These are phyloP conservation scores for Austroboletus niveus DNA, from an alignment of 1,284 basidiomycete species.

Conservation along the genomic window DNA sequence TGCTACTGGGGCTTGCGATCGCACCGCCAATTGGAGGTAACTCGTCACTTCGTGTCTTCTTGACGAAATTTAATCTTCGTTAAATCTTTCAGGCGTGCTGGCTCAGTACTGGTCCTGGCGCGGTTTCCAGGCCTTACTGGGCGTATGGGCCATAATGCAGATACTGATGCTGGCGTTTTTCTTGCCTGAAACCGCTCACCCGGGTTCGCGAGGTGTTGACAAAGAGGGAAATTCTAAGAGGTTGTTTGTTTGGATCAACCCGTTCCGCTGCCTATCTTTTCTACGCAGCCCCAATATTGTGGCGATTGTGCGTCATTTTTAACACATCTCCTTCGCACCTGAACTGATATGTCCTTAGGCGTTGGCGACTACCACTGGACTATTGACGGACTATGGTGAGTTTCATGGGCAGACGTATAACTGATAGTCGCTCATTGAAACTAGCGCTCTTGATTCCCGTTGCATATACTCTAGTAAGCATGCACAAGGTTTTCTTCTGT, in stretches of 20 bases:
- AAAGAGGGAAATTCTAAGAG: slow-evolving; percentile 33
- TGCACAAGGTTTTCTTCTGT: background rate
- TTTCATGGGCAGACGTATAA: background rate
- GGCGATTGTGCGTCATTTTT: slow-evolving; percentile 43
- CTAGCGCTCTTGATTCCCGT: slow-evolving; percentile 38
- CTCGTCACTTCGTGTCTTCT: background rate
- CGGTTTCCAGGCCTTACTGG: slow-evolving; percentile 55
- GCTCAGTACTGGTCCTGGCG: slow-evolving; percentile 70
- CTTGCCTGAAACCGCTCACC: slow-evolving; percentile 72
- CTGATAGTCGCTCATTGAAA: background rate
- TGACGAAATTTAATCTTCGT: slow-evolving; percentile 1
- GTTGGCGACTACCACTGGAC: slow-evolving; percentile 36
- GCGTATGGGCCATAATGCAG: slow-evolving; percentile 42
- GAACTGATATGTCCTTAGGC: slow-evolving; percentile 33
- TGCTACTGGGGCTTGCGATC: slow-evolving; percentile 44
- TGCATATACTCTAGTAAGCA: slow-evolving; percentile 34
- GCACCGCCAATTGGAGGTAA: slow-evolving; percentile 46
- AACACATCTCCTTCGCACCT: background rate
- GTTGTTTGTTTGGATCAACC: slow-evolving; percentile 55
- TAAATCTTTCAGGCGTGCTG: slow-evolving; percentile 36
- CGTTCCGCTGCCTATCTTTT: slow-evolving; percentile 50
- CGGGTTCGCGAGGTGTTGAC: slow-evolving; percentile 46
- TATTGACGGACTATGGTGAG: slow-evolving; percentile 48
- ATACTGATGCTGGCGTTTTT: slow-evolving; percentile 47
- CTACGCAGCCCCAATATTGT: slow-evolving; percentile 60